Evolutionary conservation across 768 basidiomycete genomes (phyloP), one percentile per base, ranked within the genome.

Genomic region (Omphalotus guepiniiformis): DNA sequence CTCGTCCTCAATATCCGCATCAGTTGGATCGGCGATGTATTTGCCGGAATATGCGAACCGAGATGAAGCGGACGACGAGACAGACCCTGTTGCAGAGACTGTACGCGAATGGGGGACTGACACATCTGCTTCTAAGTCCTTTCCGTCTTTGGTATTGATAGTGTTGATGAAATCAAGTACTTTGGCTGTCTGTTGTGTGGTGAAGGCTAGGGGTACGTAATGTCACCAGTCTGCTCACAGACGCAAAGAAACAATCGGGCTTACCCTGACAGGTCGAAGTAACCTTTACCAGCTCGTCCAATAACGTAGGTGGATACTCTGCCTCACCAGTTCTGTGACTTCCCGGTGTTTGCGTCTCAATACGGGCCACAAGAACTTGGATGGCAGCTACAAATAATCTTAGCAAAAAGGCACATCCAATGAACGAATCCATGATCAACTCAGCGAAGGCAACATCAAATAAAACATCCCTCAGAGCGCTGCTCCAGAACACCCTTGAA

Each of bases 401-500:
- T 16, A 9, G 12, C n/a, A n/a, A n/a, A n/a, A n/a, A n/a, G 28
- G 18, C 29, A 37, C 63, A 50, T 35, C 70, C 67, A 60, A 47
- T 64, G 66, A 5, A 72, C 65, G 6, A 74, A 64, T 56, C 74
- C 73, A 71, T 44, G 7, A 38, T 19, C 13, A 38, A 1, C 43
- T 39, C 42, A 50, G 6, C 21, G 4, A 25, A 70, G 80, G 49
- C 51, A 84, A 85, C 82, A 54, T 84, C 46, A 28, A 47, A 88
- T 18, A 92, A 57, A 47, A 75, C 63, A 60, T 90, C 88, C 48
- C 84, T 71, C 34, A 85, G 63, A 22, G 63, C 62, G 29, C 70
- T 66, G 37, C 80, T 79, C 85, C 86, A 89, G 57, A 88, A 88
- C 3, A 86, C 80, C 19, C 82, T 74, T 50, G 85, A 85, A 52